These are phyloP conservation scores for Pyrenochaeta sp. DNA, from an alignment of 2,329 filamentous ascomycete species.

Conservation along the genomic window DNA sequence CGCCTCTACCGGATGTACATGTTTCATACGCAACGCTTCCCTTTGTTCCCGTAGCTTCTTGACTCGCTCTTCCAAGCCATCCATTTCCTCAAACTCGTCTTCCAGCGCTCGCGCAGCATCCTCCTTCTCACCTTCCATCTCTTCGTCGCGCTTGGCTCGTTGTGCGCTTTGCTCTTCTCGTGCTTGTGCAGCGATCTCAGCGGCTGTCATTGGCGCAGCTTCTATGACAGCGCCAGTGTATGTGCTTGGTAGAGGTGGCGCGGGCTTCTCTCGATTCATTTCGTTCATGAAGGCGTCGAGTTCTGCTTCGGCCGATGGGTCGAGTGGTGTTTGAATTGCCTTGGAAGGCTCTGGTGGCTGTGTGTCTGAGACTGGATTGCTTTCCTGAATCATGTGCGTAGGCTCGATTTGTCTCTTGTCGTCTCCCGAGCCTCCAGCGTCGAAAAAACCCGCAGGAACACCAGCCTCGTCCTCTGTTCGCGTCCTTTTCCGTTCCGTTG, in stretches of 20 bases:
- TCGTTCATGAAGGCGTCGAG: constrained; percentile 65
- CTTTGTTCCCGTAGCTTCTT: constrained; percentile 56
- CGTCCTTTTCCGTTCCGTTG: constrained; percentile 44
- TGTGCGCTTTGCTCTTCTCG: constrained; percentile 55
- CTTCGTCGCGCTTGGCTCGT: constrained; percentile 52
- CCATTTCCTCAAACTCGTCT: constrained; percentile 62
- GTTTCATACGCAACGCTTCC: constrained; percentile 51
- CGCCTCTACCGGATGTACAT: constrained; percentile 14
- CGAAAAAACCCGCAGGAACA: constrained; percentile 49
- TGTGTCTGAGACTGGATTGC: constrained; percentile 7
- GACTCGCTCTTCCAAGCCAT: constrained; percentile 56
- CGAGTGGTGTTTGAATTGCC: constrained; percentile 17
- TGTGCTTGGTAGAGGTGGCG: constrained; percentile 80
- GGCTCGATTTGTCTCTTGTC: constrained; percentile 12
- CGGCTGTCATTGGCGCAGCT: constrained; percentile 56
- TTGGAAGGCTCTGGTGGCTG: constrained; percentile 15
- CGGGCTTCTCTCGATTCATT: constrained; percentile 77
- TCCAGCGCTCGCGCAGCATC: constrained; percentile 55
- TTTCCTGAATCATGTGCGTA: constrained; percentile 2
- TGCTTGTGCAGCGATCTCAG: constrained; percentile 57
- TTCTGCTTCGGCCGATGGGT: constrained; percentile 41
- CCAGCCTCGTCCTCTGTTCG: constrained; percentile 43
- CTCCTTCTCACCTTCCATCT: constrained; percentile 59
- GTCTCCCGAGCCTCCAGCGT: constrained; percentile 27
- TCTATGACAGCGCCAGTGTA: constrained; percentile 54